Evolutionary conservation across 371 early-diverging fungal species (phyloP).

Genomic region (Blastocladiella emersonii): DNA sequence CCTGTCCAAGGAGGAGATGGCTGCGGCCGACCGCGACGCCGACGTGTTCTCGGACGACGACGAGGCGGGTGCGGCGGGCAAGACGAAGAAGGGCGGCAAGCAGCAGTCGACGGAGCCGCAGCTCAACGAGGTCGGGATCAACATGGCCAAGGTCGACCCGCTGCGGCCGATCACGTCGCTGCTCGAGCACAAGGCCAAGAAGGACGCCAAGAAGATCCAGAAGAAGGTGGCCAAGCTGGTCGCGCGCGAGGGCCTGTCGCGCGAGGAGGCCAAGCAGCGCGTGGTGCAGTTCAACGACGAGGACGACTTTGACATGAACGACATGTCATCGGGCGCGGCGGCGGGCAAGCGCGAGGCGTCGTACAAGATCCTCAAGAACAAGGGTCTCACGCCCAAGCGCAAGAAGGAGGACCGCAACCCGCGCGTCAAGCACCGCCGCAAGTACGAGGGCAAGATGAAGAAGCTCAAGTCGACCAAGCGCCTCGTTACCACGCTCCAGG

Average conservation of each 20-base stretch:
- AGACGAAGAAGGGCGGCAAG: constrained; percentile 10
- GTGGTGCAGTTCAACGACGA: constrained; percentile 17
- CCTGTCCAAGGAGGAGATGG: constrained; percentile 19
- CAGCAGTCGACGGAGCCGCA: constrained; percentile 20
- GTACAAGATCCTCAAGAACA: constrained; percentile 87
- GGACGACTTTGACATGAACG: constrained; percentile 23
- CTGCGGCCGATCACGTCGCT: constrained; percentile 3
- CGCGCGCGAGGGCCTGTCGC: constrained; percentile 13
- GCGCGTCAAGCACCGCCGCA: constrained; percentile 80
- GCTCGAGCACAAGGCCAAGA: not conserved
- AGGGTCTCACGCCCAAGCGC: constrained; percentile 84
- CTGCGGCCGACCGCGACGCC: constrained; percentile 4
- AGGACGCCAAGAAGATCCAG: not conserved
- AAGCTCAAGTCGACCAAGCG: constrained; percentile 64
- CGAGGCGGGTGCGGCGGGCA: constrained; percentile 15
- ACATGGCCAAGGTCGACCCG: constrained; percentile 8
- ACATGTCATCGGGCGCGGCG: constrained; percentile 9
- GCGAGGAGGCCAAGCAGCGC: not conserved
- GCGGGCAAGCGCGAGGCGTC: constrained; percentile 65
- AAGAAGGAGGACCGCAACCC: constrained; percentile 90
- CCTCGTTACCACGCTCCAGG: constrained; percentile 43
- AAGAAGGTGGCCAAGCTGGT: constrained; percentile 15
- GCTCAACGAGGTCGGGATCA: not conserved
- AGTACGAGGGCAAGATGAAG: constrained; percentile 81
- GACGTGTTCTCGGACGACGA: constrained; percentile 14